These are phyloP conservation scores for Spergularia marina DNA, from an alignment of 148 eudicot species.

Conservation along the genomic window DNA sequence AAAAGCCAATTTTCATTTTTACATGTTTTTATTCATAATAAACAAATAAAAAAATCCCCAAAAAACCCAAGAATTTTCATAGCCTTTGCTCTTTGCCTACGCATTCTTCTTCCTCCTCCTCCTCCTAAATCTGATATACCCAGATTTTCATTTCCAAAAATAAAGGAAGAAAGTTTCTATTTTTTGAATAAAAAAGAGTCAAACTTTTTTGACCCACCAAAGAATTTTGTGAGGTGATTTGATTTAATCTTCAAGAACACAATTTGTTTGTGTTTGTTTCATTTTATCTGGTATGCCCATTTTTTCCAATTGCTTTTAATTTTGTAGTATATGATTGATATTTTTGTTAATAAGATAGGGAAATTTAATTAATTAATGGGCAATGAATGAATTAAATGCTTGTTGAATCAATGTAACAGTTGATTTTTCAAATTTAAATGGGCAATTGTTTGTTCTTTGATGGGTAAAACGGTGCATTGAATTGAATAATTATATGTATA, in stretches of 20 bases:
- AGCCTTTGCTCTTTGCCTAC: slow-evolving; percentile 30
- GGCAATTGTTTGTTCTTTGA: not conserved
- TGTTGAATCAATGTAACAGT: slow-evolving; percentile 27
- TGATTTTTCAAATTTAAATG: not conserved
- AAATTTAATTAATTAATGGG: slow-evolving; percentile 1
- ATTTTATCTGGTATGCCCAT: slow-evolving; percentile 6
- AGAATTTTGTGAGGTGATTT: slow-evolving; percentile 5
- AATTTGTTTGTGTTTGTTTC: not conserved
- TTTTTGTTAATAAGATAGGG: not conserved
- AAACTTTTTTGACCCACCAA: slow-evolving; percentile 15
- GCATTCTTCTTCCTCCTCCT: slow-evolving; percentile 9
- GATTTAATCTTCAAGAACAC: slow-evolving; percentile 16
- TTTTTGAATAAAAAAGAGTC: slow-evolving; percentile 18
- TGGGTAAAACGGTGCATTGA: not conserved
- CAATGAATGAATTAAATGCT: not conserved
- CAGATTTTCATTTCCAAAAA: not conserved
- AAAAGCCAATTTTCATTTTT: not conserved
- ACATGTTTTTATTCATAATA: not conserved
- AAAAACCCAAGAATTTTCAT: not conserved
- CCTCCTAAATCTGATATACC: not conserved
- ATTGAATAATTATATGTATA: not conserved
- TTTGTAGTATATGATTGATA: not conserved
- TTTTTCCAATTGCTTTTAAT: not conserved
- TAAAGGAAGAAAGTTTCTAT: not conserved
- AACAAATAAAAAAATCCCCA: not conserved